A percentile compares a stretch with the other conserved stretches of the same genome.
Evolutionary conservation across 2,329 filamentous ascomycete genomes (phyloP).

Genomic region (Fusarium paranaense): DNA sequence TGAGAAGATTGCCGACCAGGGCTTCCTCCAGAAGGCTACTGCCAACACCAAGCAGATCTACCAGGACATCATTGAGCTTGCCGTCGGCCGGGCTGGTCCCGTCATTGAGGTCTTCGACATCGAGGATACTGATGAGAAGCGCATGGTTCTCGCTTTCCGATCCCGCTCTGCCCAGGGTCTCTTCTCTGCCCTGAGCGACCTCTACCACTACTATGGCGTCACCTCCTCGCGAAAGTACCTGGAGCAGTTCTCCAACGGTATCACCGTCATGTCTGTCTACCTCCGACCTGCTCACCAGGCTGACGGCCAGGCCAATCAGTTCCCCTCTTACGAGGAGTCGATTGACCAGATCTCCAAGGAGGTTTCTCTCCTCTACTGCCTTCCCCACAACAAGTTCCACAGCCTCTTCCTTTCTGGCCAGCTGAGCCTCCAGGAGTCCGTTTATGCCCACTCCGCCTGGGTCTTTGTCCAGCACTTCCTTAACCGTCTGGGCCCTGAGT

Average conservation of each 20-base stretch:
- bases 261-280: conserved; percentile 97
- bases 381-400: conserved; percentile 97
- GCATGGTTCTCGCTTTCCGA: conserved; percentile 93
- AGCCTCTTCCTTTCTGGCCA: conserved; percentile 85
- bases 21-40: conserved; percentile 96
- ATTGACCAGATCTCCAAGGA: conserved; percentile 99
- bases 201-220: conserved; percentile 98
- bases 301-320: conserved; percentile 56
- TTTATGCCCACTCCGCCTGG: conserved; percentile 97
- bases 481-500: conserved; percentile 93
- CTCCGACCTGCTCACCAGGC: conserved; percentile 77
- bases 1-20: conserved; percentile 90
- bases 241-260: conserved; percentile 98
- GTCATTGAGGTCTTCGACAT: conserved; percentile 99
- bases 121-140: conserved; percentile 89
- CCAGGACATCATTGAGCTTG: conserved; percentile 89
- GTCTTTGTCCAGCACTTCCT: conserved; percentile 98
- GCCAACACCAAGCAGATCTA: conserved; percentile 96
- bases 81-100: conserved; percentile 86
- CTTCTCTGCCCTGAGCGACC: conserved; percentile 93
- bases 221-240: conserved; percentile 98
- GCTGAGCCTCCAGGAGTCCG: conserved; percentile 93
- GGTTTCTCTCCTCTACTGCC: conserved; percentile 94
- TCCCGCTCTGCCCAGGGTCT: conserved; percentile 91
- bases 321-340: conserved; percentile 88